phyloP scores from a whole-genome alignment of 1,284 basidiomycete genomes.

The Paramarasmius palmivorus region DNA sequence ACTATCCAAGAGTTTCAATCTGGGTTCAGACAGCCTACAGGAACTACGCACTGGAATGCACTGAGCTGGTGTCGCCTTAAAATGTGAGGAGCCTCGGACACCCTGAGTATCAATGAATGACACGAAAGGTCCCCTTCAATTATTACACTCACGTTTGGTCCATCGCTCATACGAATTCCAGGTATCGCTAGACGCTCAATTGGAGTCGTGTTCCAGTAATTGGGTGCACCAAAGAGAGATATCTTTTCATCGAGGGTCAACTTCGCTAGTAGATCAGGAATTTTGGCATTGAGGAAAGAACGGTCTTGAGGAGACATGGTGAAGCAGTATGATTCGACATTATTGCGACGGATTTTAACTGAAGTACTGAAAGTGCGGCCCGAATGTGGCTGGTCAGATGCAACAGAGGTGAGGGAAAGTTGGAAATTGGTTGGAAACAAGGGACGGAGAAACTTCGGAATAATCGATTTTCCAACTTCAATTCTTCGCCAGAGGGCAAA shows the following conservation, averaged over 20 bases:
- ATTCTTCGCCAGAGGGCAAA: no score
- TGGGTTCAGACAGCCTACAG: no score
- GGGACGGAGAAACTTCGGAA: no score
- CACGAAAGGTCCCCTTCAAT: neutral
- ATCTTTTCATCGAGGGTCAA: constrained; percentile 67
- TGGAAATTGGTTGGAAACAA: no score
- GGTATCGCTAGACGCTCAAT: constrained; percentile 62
- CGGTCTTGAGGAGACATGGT: no score
- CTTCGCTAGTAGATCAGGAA: constrained; percentile 51
- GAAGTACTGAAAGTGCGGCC: no score
- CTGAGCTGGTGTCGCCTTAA: constrained; percentile 60
- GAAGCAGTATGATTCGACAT: no score
- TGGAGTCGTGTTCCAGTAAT: constrained; percentile 70
- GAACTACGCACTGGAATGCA: constrained; percentile 58
- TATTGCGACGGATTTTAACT: no score
- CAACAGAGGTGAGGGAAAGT: no score
- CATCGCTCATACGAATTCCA: constrained; percentile 65
- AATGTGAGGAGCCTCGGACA: constrained; percentile 67
- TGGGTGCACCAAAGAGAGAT: constrained; percentile 58
- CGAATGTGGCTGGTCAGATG: no score
- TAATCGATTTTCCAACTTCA: no score
- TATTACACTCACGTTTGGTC: constrained; percentile 49
- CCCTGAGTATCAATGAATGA: constrained; percentile 41
- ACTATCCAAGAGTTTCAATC: constrained; percentile 42
- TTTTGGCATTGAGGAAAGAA: constrained; percentile 57